phyloP scores from a whole-genome alignment of 2,329 filamentous ascomycete genomes.

The Hortaea werneckii region DNA sequence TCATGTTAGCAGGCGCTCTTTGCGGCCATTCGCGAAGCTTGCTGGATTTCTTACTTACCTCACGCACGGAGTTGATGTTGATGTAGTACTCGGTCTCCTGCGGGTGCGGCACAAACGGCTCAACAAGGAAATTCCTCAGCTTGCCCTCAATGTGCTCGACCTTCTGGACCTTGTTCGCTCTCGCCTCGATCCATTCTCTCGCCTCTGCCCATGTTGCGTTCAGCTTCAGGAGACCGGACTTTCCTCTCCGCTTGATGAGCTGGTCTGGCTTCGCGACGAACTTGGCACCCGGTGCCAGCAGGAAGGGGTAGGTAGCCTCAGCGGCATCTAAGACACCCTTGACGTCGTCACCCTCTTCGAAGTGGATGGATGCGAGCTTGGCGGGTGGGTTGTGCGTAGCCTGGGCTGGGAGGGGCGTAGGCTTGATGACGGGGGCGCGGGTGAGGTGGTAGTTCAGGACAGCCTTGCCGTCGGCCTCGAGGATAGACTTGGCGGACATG shows the following conservation, averaged over 20 bases:
- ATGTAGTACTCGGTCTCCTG: constrained; percentile 98
- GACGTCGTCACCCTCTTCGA: constrained; percentile 77
- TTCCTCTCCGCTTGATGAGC: constrained; percentile 98
- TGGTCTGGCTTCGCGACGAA: constrained; percentile 99
- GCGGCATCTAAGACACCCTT: constrained; percentile 85
- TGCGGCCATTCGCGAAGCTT: background rate
- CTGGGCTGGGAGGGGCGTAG: constrained; percentile 75
- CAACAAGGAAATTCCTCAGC: constrained; percentile 90
- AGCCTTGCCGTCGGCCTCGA: constrained; percentile 99
- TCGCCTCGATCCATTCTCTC: constrained; percentile 83
- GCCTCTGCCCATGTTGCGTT: constrained; percentile 98
- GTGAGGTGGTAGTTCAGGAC: constrained; percentile 99
- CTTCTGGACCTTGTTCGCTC: constrained; percentile 82
- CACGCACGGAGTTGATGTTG: constrained; percentile 99
- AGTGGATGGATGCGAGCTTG: constrained; percentile 84
- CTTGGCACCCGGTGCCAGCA: constrained; percentile 70
- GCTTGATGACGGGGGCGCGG: constrained; percentile 93
- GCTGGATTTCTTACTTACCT: constrained; percentile 57
- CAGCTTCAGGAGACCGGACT: constrained; percentile 89
- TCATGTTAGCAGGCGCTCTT: constrained; percentile 20
- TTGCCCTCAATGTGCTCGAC: constrained; percentile 86
- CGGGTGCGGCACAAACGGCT: constrained; percentile 95
- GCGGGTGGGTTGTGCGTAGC: constrained; percentile 85
- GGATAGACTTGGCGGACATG: constrained; percentile 94
- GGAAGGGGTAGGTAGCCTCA: constrained; percentile 93